These are phyloP conservation scores for Stephania cephalantha DNA, from an alignment of 164 flowering plant species.

Conservation along the genomic window DNA sequence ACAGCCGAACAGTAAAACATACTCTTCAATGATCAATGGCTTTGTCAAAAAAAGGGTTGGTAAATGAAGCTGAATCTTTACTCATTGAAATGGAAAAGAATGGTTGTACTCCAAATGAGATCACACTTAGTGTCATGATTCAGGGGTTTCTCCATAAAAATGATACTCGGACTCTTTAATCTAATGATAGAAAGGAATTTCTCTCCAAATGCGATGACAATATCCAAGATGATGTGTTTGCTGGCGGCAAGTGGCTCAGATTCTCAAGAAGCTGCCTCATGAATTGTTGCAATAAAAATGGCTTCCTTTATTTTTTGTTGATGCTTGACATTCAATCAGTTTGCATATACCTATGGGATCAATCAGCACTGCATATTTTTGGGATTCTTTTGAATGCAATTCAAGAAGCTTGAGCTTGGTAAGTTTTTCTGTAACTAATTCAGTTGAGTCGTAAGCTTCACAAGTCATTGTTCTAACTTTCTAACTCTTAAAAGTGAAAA, in stretches of 20 bases:
- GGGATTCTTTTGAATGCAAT: no score
- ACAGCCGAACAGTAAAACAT: no score
- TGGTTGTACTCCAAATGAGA: slow-evolving; percentile 12
- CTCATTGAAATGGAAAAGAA: slow-evolving; percentile 17
- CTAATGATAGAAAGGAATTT: slow-evolving; percentile 16
- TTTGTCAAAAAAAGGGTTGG: slow-evolving; percentile 9
- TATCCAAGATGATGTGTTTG: neutral
- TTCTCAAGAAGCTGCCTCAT: neutral
- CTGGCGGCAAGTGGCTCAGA: neutral
- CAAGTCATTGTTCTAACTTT: no score
- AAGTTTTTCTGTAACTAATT: no score
- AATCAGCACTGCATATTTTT: no score
- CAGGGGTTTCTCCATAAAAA: slow-evolving; percentile 11
- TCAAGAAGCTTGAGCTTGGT: no score
- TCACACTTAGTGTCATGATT: slow-evolving; percentile 13
- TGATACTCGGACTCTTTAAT: neutral
- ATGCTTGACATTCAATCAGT: no score
- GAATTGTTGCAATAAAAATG: no score
- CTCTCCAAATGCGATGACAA: neutral
- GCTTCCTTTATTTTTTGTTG: no score
- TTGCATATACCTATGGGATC: no score
- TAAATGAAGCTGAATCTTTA: slow-evolving; percentile 13
- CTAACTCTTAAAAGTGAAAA: no score
- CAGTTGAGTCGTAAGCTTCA: no score
- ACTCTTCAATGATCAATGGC: slow-evolving; percentile 18